Percentiles rank a stretch among this genome's conserved stretches.
Evolutionary conservation across 345 rosid species (phyloP).

Genomic region (Melaleuca quinquenervia): DNA sequence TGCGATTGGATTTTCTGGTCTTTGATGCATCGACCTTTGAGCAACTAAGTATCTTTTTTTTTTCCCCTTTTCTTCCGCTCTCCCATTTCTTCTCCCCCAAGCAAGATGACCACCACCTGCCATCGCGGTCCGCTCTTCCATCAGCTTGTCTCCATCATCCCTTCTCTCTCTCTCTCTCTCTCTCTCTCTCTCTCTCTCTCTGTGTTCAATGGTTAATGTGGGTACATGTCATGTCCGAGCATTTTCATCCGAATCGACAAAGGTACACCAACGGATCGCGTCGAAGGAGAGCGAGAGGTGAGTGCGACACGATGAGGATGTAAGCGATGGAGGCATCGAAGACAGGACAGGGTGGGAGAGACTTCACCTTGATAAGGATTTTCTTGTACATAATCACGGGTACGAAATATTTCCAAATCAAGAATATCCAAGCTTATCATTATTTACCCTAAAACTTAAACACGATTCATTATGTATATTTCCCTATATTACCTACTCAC

Average conservation of each 20-base stretch:
- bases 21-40: no score
- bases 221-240: not conserved
- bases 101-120: not conserved
- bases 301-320: not conserved
- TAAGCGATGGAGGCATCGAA: not conserved
- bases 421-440: not conserved
- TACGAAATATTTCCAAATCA: not conserved
- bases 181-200: not conserved
- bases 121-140: not conserved
- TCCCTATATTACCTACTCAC: not conserved
- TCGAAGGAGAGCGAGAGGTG: not conserved
- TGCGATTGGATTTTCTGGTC: no score
- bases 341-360: not conserved
- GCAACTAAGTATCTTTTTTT: no score
- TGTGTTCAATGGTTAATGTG: no score
- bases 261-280: not conserved
- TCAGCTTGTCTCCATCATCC: not conserved
- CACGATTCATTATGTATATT: not conserved
- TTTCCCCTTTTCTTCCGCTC: not conserved
- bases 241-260: not conserved
- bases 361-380: not conserved
- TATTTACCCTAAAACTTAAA: not conserved
- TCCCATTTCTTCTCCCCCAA: not conserved
- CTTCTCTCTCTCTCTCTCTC: not conserved
- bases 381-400: not conserved